Evolutionary conservation across 305 asterid genomes (phyloP).

Genomic region (Fraxinus sp.): DNA sequence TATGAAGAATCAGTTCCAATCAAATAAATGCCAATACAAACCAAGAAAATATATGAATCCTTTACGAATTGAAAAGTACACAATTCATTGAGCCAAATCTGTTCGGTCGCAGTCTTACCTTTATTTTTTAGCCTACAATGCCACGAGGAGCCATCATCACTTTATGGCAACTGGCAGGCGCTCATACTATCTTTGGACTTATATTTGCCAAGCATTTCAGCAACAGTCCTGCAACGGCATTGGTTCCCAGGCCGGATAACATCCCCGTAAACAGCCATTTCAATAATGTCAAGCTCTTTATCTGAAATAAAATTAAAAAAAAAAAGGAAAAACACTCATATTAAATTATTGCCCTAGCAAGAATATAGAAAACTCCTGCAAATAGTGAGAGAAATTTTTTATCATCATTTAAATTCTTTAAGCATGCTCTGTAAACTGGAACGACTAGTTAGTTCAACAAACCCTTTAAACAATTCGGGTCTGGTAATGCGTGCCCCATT

Average conservation of each 20-base stretch:
- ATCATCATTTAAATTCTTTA: background rate
- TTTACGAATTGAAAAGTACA: slow-evolving; percentile 1
- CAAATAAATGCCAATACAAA: background rate
- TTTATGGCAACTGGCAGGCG: slow-evolving; percentile 68
- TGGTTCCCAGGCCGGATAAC: slow-evolving; percentile 82
- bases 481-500: background rate
- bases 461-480: background rate
- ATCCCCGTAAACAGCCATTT: slow-evolving; percentile 93
- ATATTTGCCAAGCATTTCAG: slow-evolving; percentile 75
- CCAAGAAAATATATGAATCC: background rate
- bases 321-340: background rate
- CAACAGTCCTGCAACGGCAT: slow-evolving; percentile 85
- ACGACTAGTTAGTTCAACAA: background rate
- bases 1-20: slow-evolving; percentile 17
- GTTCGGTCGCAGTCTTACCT: background rate
- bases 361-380: background rate
- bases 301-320: slow-evolving; percentile 33
- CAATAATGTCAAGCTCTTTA: slow-evolving; percentile 79
- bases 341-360: background rate
- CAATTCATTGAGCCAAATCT: background rate
- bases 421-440: background rate
- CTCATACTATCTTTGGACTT: slow-evolving; percentile 58
- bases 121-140: slow-evolving; percentile 14
- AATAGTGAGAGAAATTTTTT: background rate
- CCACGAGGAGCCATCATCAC: slow-evolving; percentile 19